Evolutionary conservation across 768 basidiomycete genomes (phyloP).

Genomic region (Lactifluus rugatus): DNA sequence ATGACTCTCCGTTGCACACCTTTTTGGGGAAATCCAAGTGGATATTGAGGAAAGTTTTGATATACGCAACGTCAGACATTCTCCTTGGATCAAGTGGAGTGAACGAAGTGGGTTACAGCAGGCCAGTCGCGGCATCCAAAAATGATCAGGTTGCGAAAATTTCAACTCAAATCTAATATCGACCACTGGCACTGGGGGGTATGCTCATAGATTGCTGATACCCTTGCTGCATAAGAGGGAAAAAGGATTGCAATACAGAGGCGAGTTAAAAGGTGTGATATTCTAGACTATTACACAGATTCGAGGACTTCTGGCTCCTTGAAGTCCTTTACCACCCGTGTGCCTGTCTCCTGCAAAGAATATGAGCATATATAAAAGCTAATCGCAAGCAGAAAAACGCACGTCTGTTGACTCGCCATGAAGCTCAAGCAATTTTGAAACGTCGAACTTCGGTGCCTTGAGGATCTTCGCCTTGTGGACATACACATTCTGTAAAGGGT

Average conservation of each 20-base stretch:
- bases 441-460: conserved; percentile 94
- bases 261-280: conserved; percentile 11
- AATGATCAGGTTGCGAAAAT: neutral
- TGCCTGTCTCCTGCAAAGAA: conserved; percentile 73
- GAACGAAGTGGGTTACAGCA: neutral
- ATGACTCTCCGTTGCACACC: conserved; percentile 34
- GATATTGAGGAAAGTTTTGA: conserved; percentile 48
- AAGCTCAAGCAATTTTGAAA: conserved; percentile 90
- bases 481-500: conserved; percentile 98
- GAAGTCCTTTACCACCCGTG: conserved; percentile 90
- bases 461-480: conserved; percentile 99
- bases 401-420: conserved; percentile 95
- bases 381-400: conserved; percentile 32
- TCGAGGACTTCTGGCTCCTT: conserved; percentile 94
- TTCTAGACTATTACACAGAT: conserved; percentile 57
- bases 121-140: neutral
- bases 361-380: conserved; percentile 13
- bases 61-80: conserved; percentile 71
- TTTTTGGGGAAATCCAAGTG: conserved; percentile 86
- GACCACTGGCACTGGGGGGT: neutral
- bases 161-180: neutral
- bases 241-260: conserved; percentile 21
- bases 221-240: conserved; percentile 30
- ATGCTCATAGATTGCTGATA: conserved; percentile 31
- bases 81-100: neutral